Evolutionary conservation across 2,329 filamentous ascomycete species (phyloP), one percentile per base, ranked within the genome.

Genomic region (Coleophoma eucalyptorum): DNA sequence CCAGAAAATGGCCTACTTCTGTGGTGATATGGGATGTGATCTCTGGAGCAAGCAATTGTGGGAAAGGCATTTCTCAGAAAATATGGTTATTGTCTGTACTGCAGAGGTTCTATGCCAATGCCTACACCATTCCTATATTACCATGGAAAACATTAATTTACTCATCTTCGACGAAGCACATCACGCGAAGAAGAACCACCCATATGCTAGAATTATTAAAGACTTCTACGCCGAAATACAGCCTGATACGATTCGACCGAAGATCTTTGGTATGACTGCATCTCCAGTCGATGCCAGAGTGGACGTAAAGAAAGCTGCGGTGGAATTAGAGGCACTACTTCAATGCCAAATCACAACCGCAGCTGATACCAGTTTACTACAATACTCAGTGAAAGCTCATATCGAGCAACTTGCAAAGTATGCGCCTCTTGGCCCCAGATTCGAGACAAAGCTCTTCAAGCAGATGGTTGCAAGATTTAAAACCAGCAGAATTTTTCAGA

Each of bases 91-190:
- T 56, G 90, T 97, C 5, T 97, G 91, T 70, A 97, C 94, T 0
- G 92, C 92, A 0, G 91, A 94, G 60, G 87, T 97, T 3, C 76
- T 97, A 4, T 78, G 87, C 34, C 83, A 89, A 55, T 90, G 87
- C 59, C 78, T 99, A 2, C 80, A 85, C 56, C 87, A 87, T 60
- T 86, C 87, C 0, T 95, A 90, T 67, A 79, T 97, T 52, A 79
- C 69, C 10, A 96, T 99, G 72, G 73, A 81, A 16, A 82, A 88
- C 59, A 90, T 97, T 67, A 97, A 93, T 62, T 78, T 99, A 1
- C 75, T 99, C 35, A 84, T 97, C 53, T 96, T 99, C 58, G 94
- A 99, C 62, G 94, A 99, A 69, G 94, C 92, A 5, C 94, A 99
- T 62, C 94, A 97, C 63, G 84, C 93, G 0, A 99, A 99, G 70